A percentile compares a stretch with the other conserved stretches of the same genome.
phyloP scores from a whole-genome alignment of 192 early-diverging fungal species.

The Linnemannia schmuckeri region DNA sequence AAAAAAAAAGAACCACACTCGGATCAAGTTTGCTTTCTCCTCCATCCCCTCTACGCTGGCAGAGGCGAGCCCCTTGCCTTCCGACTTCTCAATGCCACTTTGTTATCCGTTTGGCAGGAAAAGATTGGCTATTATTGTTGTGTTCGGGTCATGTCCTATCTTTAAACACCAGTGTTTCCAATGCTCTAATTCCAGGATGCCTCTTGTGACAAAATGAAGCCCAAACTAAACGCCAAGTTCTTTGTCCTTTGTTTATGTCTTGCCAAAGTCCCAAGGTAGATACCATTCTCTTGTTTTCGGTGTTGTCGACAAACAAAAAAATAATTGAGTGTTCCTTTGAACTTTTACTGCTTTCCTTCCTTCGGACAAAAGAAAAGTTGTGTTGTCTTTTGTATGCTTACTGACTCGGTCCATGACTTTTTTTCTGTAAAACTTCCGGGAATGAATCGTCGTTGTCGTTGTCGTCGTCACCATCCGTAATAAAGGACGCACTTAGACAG shows the following conservation, averaged over 20 bases:
- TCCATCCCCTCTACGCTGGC: neutral
- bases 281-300: neutral
- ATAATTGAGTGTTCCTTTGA: neutral
- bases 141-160: neutral
- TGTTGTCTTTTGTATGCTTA: neutral
- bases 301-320: neutral
- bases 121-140: neutral
- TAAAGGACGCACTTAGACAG: too few species aligned
- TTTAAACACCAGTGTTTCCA: neutral
- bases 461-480: neutral
- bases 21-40: neutral
- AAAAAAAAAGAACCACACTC: slow-evolving; percentile 1
- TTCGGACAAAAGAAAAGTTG: neutral
- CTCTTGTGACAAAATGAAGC: neutral
- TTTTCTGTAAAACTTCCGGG: neutral
- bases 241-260: neutral
- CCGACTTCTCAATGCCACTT: neutral
- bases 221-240: neutral
- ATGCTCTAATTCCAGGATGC: neutral
- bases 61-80: neutral
- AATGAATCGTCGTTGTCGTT: neutral
- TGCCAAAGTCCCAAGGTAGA: neutral
- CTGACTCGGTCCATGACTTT: neutral
- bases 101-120: neutral
- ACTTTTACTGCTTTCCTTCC: neutral